These are phyloP conservation scores for Geotrichum cucujoidarum DNA, from an alignment of 1,139 yeast genomes.

Conservation along the genomic window DNA sequence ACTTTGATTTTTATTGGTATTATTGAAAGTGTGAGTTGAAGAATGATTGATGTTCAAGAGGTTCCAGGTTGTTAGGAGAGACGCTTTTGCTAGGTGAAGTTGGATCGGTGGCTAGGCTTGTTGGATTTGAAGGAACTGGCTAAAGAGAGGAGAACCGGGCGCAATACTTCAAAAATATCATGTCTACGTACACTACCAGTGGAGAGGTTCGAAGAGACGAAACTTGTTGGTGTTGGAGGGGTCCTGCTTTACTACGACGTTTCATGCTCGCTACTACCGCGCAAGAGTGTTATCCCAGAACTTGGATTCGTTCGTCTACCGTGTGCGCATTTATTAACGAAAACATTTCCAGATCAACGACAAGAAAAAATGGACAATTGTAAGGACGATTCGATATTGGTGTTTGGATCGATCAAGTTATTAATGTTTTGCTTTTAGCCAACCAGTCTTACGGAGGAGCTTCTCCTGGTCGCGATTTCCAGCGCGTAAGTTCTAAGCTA, in stretches of 20 bases:
- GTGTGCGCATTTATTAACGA: slow-evolving; percentile 1
- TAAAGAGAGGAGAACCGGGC: too few relatives aligned
- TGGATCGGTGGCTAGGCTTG: neutral
- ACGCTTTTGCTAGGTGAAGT: slow-evolving; percentile 7
- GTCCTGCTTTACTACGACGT: neutral
- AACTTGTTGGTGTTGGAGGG: too few relatives aligned
- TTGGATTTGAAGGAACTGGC: neutral
- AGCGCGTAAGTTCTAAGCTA: slow-evolving; percentile 12
- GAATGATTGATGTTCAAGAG: neutral
- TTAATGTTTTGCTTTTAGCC: too few relatives aligned
- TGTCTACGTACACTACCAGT: neutral
- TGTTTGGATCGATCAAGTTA: too few relatives aligned
- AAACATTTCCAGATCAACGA: too few relatives aligned
- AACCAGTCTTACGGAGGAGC: slow-evolving; percentile 9
- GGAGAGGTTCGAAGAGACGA: too few relatives aligned
- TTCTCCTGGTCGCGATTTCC: slow-evolving; percentile 1
- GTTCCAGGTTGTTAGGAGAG: neutral
- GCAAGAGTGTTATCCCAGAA: neutral
- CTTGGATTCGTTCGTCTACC: too few relatives aligned
- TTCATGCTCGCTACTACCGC: neutral
- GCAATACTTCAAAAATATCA: too few relatives aligned
- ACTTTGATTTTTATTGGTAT: too few relatives aligned
- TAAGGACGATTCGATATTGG: slow-evolving; percentile 1
- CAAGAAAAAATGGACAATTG: slow-evolving; percentile 8
- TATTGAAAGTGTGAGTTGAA: neutral